Evolutionary conservation across 345 rosid genomes (phyloP).

Genomic region (Gossypium bickii): DNA sequence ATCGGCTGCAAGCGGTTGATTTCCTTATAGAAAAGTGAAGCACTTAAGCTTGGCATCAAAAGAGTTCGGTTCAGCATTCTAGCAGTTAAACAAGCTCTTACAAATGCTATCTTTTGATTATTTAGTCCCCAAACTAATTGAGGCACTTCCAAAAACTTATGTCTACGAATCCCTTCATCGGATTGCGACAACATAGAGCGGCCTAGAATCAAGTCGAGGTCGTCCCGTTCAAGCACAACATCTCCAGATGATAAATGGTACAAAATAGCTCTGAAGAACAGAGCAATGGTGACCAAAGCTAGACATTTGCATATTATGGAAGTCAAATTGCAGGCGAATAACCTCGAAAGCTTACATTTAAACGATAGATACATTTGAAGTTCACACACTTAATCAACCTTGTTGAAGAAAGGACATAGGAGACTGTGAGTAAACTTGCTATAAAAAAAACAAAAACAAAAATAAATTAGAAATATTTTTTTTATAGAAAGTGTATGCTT

Average conservation of each 20-base stretch:
- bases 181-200: slow-evolving; percentile 25
- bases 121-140: slow-evolving; percentile 96
- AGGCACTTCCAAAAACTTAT: slow-evolving; percentile 82
- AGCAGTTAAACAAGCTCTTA: slow-evolving; percentile 95
- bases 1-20: slow-evolving; percentile 68
- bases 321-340: too few relatives aligned
- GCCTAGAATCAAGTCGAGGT: slow-evolving; percentile 15
- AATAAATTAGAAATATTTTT: too few relatives aligned
- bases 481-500: too few relatives aligned
- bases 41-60: slow-evolving; percentile 85
- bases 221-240: slow-evolving; percentile 18
- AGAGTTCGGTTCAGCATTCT: slow-evolving; percentile 79
- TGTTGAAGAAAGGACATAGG: too few relatives aligned
- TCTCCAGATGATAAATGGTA: slow-evolving; percentile 36
- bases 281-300: slow-evolving; percentile 21
- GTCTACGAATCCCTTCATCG: slow-evolving; percentile 34
- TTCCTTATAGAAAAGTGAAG: slow-evolving; percentile 92
- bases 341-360: too few relatives aligned
- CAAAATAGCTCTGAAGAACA: slow-evolving; percentile 47
- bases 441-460: too few relatives aligned
- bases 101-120: slow-evolving; percentile 95
- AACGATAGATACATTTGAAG: too few relatives aligned
- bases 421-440: too few relatives aligned
- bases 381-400: too few relatives aligned
- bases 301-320: too few relatives aligned